Percentiles rank a stretch among this genome's conserved stretches.
Conservation (phyloP, 2,329 filamentous ascomycete genomes). For the Neofusicoccum sp. region DNA sequence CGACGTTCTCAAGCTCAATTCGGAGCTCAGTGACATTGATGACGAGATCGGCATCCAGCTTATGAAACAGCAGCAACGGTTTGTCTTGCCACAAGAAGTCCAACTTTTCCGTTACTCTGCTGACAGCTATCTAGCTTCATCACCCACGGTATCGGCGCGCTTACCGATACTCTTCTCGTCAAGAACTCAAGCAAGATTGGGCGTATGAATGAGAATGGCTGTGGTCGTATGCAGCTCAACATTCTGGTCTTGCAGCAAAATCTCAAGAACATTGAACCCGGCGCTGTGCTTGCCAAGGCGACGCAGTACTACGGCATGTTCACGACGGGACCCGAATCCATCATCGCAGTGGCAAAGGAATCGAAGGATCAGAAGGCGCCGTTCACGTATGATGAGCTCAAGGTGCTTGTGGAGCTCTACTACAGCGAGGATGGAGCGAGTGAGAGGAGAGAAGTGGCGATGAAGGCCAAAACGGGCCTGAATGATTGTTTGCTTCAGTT, state of each 20-base stretch:
- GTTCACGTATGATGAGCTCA: constrained; percentile 40
- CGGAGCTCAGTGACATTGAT: constrained; percentile 81
- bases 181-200: constrained; percentile 21
- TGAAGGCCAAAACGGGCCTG: constrained; percentile 66
- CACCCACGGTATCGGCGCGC: constrained; percentile 14
- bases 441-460: constrained; percentile 65
- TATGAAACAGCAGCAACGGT: constrained; percentile 59
- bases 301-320: constrained; percentile 70
- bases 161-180: constrained; percentile 26
- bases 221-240: constrained; percentile 86
- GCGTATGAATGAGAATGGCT: constrained; percentile 68
- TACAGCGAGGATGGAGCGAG: constrained; percentile 56
- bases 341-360: constrained; percentile 62
- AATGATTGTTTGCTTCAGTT: constrained; percentile 68
- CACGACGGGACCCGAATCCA: constrained; percentile 61
- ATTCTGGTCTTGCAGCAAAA: constrained; percentile 95
- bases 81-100: background rate
- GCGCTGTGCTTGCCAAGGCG: constrained; percentile 62
- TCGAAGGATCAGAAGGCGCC: constrained; percentile 29
- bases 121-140: constrained; percentile 40
- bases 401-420: constrained; percentile 41
- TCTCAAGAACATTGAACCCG: constrained; percentile 83
- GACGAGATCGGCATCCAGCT: constrained; percentile 75
- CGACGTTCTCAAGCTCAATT: constrained; percentile 77
- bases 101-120: background rate